These are phyloP conservation scores for Alternaria angustiovoidea DNA, from an alignment of 2,329 filamentous ascomycete species.

Conservation along the genomic window DNA sequence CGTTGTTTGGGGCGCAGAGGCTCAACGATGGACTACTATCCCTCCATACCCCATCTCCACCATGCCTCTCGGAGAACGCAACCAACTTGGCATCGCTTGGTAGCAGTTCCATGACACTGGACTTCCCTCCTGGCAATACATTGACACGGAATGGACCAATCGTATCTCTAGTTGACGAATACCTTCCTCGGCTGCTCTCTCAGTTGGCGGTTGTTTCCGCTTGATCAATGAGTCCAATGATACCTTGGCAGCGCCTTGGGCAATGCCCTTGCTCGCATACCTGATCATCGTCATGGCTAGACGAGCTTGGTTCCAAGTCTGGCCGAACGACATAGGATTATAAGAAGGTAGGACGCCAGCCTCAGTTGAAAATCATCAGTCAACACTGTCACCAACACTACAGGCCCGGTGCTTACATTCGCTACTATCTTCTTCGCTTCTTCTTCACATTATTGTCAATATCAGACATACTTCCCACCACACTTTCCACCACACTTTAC, in stretches of 20 bases:
- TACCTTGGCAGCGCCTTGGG: constrained; percentile 9
- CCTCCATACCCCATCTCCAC: neutral
- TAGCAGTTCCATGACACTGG: neutral
- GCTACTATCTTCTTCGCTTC: constrained; percentile 5
- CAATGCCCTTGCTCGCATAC: neutral
- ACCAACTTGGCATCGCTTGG: constrained; percentile 4
- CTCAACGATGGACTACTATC: neutral
- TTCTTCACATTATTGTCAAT: neutral
- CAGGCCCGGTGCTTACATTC: constrained; percentile 6
- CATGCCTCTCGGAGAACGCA: neutral
- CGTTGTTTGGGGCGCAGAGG: neutral
- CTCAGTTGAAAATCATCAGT: constrained; percentile 7
- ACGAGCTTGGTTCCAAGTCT: neutral
- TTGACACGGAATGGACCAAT: constrained; percentile 8
- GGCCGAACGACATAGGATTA: neutral
- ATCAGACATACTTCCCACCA: neutral
- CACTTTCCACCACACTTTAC: neutral
- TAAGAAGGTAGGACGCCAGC: constrained; percentile 12
- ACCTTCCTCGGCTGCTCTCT: constrained; percentile 17
- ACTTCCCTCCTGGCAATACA: constrained; percentile 1
- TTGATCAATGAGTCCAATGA: neutral
- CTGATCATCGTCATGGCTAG: constrained; percentile 3
- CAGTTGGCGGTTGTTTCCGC: neutral
- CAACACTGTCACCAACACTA: neutral
- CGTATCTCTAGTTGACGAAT: neutral